Percentiles rank a stretch among this genome's conserved stretches.
phyloP scores from a whole-genome alignment of 768 basidiomycete species.

The Astraeus odoratus region DNA sequence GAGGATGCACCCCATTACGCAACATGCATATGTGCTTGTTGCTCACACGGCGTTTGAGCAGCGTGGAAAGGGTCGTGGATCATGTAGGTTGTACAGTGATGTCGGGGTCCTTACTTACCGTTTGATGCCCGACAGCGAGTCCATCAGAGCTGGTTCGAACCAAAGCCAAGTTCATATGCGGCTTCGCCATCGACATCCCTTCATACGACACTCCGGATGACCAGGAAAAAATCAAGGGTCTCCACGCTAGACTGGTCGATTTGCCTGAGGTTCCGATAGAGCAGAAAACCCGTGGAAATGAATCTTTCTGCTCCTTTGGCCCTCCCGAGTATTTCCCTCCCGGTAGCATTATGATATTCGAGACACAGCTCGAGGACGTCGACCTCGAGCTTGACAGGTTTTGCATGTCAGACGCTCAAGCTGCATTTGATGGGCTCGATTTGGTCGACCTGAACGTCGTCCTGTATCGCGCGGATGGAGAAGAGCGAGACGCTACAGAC shows the following conservation, averaged over 20 bases:
- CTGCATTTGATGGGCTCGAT: conserved; percentile 65
- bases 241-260: conserved; percentile 62
- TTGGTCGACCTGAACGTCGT: conserved; percentile 86
- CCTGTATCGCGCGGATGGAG: conserved; percentile 82
- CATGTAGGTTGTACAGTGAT: conserved; percentile 42
- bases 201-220: conserved; percentile 52
- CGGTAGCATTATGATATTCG: conserved; percentile 89
- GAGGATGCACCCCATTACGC: conserved; percentile 83
- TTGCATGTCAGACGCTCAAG: conserved; percentile 63
- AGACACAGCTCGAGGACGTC: conserved; percentile 72
- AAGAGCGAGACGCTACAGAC: conserved; percentile 84
- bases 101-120: conserved; percentile 1
- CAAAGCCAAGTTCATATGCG: conserved; percentile 73
- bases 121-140: conserved; percentile 47
- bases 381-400: conserved; percentile 66
- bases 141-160: conserved; percentile 81
- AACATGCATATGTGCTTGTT: conserved; percentile 88
- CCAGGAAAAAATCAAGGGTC: conserved; percentile 53
- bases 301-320: conserved; percentile 68
- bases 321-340: conserved; percentile 93
- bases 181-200: conserved; percentile 63
- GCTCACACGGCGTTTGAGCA: conserved; percentile 91
- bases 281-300: conserved; percentile 57
- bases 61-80: conserved; percentile 72
- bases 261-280: conserved; percentile 52